Percentiles rank a stretch among this genome's conserved stretches.
Evolutionary conservation across 164 flowering plant species (phyloP).

Genomic region (Cinnamomum micranthum): DNA sequence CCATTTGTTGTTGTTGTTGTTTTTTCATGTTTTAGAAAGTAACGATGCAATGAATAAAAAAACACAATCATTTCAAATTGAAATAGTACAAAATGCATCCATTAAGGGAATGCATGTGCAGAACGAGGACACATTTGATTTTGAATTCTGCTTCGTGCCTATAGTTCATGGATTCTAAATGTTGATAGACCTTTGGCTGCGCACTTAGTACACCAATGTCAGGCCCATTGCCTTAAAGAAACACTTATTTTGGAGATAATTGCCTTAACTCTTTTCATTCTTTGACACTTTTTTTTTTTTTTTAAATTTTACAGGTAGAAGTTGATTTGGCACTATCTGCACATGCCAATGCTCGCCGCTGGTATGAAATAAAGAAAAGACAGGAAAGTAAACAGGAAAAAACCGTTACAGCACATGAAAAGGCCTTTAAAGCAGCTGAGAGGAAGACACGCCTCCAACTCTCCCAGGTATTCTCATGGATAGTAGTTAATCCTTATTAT

Average conservation of each 20-base stretch:
- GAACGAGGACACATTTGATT: no score
- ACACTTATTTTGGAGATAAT: slow-evolving; percentile 3
- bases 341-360: slow-evolving; percentile 92
- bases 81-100: not conserved
- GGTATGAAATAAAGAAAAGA: slow-evolving; percentile 86
- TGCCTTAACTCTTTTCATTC: not conserved
- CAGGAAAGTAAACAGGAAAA: slow-evolving; percentile 93
- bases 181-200: not conserved
- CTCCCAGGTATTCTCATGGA: slow-evolving; percentile 52
- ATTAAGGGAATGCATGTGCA: no score
- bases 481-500: no score
- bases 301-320: slow-evolving; percentile 58
- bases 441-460: slow-evolving; percentile 89
- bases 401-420: slow-evolving; percentile 85
- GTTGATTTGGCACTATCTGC: slow-evolving; percentile 95
- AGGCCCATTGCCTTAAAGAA: not conserved
- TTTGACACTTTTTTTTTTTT: not conserved
- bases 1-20: not conserved
- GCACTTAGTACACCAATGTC: not conserved
- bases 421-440: slow-evolving; percentile 98
- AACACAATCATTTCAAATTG: not conserved
- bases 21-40: not conserved
- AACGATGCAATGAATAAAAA: not conserved
- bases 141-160: no score
- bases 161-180: no score